A percentile compares a stretch with the other conserved stretches of the same genome.
Evolutionary conservation across 1,284 basidiomycete species (phyloP).

Genomic region (Chondrostereum purpureum): DNA sequence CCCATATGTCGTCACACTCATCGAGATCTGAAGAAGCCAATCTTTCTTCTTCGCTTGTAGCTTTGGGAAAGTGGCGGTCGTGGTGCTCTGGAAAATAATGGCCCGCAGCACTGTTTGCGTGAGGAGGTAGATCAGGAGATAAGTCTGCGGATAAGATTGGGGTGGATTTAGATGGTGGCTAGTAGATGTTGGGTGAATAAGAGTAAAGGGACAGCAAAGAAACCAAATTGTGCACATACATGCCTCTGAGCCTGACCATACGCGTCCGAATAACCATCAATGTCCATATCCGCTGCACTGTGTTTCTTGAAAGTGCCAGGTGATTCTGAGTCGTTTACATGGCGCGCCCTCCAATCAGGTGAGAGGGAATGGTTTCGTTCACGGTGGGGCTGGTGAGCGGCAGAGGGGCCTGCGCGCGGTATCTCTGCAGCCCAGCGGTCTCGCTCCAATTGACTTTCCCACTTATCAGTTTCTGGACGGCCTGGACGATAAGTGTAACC

Average conservation of each 20-base stretch:
- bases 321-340: neutral
- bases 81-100: constrained; percentile 12
- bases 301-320: constrained; percentile 35
- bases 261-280: too few species aligned
- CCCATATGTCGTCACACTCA: constrained; percentile 72
- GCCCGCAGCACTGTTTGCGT: constrained; percentile 7
- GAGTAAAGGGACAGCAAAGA: neutral
- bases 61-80: constrained; percentile 4
- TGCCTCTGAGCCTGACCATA: constrained; percentile 10
- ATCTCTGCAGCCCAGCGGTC: neutral
- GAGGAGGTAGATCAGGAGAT: constrained; percentile 5
- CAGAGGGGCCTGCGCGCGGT: neutral
- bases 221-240: neutral
- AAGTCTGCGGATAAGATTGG: constrained; percentile 1
- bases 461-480: neutral
- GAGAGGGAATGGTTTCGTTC: neutral
- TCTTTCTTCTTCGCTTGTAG: constrained; percentile 37
- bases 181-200: neutral
- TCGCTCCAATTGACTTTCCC: neutral
- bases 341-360: neutral
- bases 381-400: neutral
- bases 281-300: too few species aligned
- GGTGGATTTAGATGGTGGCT: neutral
- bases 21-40: constrained; percentile 68
- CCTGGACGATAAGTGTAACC: constrained; percentile 2